phyloP scores from a whole-genome alignment of 805 yeast genomes.

The Yamadazyma insecticola region DNA sequence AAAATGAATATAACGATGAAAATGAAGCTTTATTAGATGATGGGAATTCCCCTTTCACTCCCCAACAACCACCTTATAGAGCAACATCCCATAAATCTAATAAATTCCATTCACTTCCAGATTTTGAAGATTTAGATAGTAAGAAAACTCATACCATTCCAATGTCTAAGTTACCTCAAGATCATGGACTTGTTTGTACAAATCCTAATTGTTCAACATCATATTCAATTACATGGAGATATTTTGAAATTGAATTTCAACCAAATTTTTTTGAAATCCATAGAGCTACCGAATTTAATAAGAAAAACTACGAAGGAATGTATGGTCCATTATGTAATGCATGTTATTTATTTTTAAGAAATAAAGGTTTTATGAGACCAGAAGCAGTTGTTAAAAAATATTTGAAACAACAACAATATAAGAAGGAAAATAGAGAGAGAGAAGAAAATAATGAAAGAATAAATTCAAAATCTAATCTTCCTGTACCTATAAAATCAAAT shows the following conservation, averaged over 20 bases:
- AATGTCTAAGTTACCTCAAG: constrained; percentile 29
- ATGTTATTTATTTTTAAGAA: constrained; percentile 39
- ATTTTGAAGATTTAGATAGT: constrained; percentile 41
- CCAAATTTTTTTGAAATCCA: constrained; percentile 34
- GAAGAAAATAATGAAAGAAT: constrained; percentile 14
- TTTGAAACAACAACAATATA: constrained; percentile 40
- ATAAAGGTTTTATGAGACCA: constrained; percentile 43
- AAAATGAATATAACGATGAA: constrained; percentile 21
- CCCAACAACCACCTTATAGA: constrained; percentile 37
- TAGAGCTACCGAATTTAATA: constrained; percentile 34
- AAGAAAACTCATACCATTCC: constrained; percentile 40
- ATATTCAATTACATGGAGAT: constrained; percentile 40
- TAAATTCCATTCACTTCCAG: constrained; percentile 37
- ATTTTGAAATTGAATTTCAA: constrained; percentile 37
- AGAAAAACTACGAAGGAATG: constrained; percentile 41
- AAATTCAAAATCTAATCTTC: constrained; percentile 4
- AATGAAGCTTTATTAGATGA: constrained; percentile 17
- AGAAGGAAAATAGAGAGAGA: constrained; percentile 28
- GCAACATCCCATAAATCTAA: constrained; percentile 6
- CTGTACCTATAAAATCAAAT: constrained; percentile 9
- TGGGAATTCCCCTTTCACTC: constrained; percentile 35
- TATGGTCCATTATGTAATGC: constrained; percentile 45
- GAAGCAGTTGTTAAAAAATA: constrained; percentile 42
- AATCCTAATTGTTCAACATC: constrained; percentile 37
- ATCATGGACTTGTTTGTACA: constrained; percentile 38